Percentiles rank a stretch among this genome's conserved stretches.
Conservation (phyloP, 2,329 filamentous ascomycete genomes). For the Phoma sp. region DNA sequence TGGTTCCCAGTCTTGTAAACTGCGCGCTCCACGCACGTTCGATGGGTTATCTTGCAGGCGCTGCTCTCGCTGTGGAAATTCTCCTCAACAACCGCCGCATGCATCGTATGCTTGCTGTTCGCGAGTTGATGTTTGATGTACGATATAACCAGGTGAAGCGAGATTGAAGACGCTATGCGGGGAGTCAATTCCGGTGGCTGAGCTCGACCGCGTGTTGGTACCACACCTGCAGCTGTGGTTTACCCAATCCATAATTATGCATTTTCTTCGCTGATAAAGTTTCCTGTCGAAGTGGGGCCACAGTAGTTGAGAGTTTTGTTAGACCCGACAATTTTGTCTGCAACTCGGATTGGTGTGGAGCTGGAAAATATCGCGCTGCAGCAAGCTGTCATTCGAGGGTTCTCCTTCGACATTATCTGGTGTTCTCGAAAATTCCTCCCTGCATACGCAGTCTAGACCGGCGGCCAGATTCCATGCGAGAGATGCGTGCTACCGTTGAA, state of each 20-base stretch:
- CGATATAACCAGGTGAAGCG: neutral
- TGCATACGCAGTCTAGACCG: neutral
- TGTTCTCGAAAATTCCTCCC: neutral
- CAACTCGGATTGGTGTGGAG: neutral
- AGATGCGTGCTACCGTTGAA: neutral
- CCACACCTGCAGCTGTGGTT: neutral
- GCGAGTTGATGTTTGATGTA: neutral
- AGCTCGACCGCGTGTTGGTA: neutral
- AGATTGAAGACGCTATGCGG: constrained; percentile 1
- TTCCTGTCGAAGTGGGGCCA: constrained; percentile 11
- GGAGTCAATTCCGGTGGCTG: constrained; percentile 1
- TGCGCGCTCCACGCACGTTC: neutral
- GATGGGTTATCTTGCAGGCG: neutral
- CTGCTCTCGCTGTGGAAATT: neutral
- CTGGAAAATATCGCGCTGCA: neutral
- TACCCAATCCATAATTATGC: constrained; percentile 5
- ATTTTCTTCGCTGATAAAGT: constrained; percentile 1
- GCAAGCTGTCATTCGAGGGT: neutral
- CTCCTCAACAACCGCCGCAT: neutral
- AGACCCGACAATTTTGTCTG: neutral
- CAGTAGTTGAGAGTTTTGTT: neutral
- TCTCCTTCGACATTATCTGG: neutral
- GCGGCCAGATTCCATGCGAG: neutral
- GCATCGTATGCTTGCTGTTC: neutral
- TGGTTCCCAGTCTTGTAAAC: neutral